Evolutionary conservation across 495 filamentous ascomycete genomes (phyloP).

Genomic region (Elaphomyces granulatus): DNA sequence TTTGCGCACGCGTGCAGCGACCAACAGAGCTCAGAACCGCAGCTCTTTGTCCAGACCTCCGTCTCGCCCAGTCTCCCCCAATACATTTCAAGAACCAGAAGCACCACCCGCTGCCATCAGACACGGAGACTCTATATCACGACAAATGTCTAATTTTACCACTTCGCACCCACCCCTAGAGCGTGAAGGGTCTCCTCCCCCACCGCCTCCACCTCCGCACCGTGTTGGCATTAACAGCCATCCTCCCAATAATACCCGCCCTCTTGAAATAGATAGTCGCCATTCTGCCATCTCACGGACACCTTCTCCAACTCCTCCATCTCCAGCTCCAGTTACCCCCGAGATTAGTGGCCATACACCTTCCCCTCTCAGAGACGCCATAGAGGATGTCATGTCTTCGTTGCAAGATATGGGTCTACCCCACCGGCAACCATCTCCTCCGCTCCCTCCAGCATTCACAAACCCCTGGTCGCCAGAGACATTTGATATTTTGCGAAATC

Average conservation of each 20-base stretch:
- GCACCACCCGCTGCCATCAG: background rate
- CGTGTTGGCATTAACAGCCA: conserved; percentile 17
- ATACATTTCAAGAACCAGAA: background rate
- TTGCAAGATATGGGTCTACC: conserved; percentile 73
- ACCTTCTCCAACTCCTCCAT: conserved; percentile 49
- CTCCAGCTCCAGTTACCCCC: conserved; percentile 24
- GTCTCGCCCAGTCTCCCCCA: conserved; percentile 11
- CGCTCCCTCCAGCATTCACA: conserved; percentile 38
- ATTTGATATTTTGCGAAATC: conserved; percentile 48
- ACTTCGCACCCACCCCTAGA: conserved; percentile 22
- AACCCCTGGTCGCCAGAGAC: conserved; percentile 89
- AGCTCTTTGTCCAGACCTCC: conserved; percentile 21
- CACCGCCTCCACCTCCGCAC: conserved; percentile 24
- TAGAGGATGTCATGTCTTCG: conserved; percentile 98
- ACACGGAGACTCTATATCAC: background rate
- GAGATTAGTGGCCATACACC: conserved; percentile 59
- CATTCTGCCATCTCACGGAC: conserved; percentile 36
- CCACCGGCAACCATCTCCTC: conserved; percentile 32
- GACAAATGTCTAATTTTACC: conserved; percentile 10
- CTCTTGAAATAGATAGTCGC: conserved; percentile 35
- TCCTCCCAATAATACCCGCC: conserved; percentile 15
- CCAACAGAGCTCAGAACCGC: conserved; percentile 24
- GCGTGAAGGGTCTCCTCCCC: conserved; percentile 32
- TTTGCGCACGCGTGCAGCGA: conserved; percentile 24
- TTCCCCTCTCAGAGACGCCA: conserved; percentile 80